Base-by-base conservation (phyloP, 2,329 filamentous ascomycete genomes). In the Botrytis paeoniae region DNA sequence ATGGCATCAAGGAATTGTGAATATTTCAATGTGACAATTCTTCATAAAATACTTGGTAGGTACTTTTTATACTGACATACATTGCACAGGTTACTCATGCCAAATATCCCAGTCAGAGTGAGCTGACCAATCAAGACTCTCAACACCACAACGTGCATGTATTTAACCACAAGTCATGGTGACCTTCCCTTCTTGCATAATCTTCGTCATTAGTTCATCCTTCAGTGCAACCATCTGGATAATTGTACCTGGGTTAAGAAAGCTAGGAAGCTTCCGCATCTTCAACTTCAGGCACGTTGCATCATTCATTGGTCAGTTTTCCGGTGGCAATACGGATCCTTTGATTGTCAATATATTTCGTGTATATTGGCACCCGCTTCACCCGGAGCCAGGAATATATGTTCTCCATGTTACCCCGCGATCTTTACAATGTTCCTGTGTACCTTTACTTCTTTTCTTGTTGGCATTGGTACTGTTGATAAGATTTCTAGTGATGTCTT, bases 401-500 rank as follows among this genome's bases (percentile, higher is more conserved):
- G 35, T 54, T 41, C 32, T 22, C 41, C 29, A 64, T 71, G 51
- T n/a, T 37, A 43, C 61, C 70, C 45, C 61, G 61, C 70, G n/a
- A 43, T 59, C 6, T 71, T 48, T 45, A 66, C 43, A 71, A 59
- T 51, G 39, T 66, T 65, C 39, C 25, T 29, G n/a, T 61, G 20
- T 39, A 39, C 29, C 41, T 48, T 43, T 63, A 20, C 32, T 37
- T 9, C 18, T 71, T 3, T 29, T 65, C 14, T 20, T 54, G 16
- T 61, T n/a, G 7, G 14, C 22, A 25, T 62, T 41, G 12, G 14
- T 25, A 16, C 37, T 35, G 1, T 54, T 16, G 37, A 48, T 37
- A 29, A 29, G 37, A 22, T 29, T 54, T 39, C 25, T 10, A 68
- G 69, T 63, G 12, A 76, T 77, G 76, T 70, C 74, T 74, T 48